Evolutionary conservation across 768 basidiomycete species (phyloP), one percentile per base, ranked within the genome.

Genomic region (Russula sp.): DNA sequence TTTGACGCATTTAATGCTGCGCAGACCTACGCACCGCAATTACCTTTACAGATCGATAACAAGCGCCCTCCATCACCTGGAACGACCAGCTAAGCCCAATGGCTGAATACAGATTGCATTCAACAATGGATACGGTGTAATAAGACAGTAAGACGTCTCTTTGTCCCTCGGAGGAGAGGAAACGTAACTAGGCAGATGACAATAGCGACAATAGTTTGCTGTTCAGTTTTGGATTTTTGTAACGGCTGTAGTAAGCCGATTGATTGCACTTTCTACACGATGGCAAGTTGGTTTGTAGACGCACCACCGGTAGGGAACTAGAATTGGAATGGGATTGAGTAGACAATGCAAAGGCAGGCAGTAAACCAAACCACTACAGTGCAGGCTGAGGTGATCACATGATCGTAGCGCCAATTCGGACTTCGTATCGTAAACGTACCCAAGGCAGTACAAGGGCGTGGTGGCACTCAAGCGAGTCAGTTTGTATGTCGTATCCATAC

Each of bases 11-110:
- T 38, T 18, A 10, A 42, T 22, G 22, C 51, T 53, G 51, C 20
- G 38, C 51, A 61, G 51, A 53, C 22, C 9, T 28, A 40, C 7
- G 28, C 36, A 28, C 26, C 28, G 40, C 30, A 8, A 22, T 30
- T 22, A 44, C 42, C 59, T 53, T 61, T 60, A 44, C 52, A 42
- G 26, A 30, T n/a, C 3, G 28, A 22, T 8, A 44, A 61, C 32
- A 61, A 44, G 59, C 51, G 59, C 36, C 13, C 16, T 36, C 22
- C 36, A 38, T 16, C 36, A 24, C n/a, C 13, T 14, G 16, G 2
- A 14, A 30, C 20, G 3, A 11, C 18, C 26, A 53, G 9, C 49
- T 50, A 26, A 24, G 5, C 6, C 38, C 38, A 38, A 38, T 38
- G 38, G 5, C 38, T 24, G 48, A 48, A 48, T 44, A 44, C 18